Evolutionary conservation across 169 alveolate species (phyloP).

Genomic region (Plasmodium coatneyi): DNA sequence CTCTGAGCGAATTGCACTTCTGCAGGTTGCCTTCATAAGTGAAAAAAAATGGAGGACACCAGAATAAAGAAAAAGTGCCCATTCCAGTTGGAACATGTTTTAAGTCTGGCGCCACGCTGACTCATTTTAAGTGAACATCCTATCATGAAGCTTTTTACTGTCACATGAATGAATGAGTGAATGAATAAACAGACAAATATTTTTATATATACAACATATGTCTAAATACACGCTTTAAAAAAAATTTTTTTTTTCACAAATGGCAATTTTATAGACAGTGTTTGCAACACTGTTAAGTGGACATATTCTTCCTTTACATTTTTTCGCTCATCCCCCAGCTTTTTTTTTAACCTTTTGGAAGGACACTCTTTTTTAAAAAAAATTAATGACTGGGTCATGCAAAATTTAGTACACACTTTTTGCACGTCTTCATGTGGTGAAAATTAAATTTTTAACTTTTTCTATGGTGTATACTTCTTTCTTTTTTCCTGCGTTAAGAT

Average conservation of each 20-base stretch:
- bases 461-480: neutral
- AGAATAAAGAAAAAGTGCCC: neutral
- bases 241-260: neutral
- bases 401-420: neutral
- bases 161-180: neutral
- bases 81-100: neutral
- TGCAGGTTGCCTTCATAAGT: neutral
- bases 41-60: neutral
- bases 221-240: neutral
- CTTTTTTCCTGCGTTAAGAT: neutral
- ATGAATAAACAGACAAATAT: neutral
- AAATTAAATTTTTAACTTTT: neutral
- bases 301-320: neutral
- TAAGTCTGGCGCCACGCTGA: neutral
- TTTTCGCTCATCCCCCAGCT: neutral
- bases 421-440: neutral
- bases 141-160: neutral
- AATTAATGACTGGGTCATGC: neutral
- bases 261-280: neutral
- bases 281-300: neutral
- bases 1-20: neutral
- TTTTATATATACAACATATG: neutral
- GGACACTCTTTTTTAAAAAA: neutral
- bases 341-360: neutral
- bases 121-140: neutral